Conservation (phyloP, 2,329 filamentous ascomycete genomes). For the Fusarium penzigii region DNA sequence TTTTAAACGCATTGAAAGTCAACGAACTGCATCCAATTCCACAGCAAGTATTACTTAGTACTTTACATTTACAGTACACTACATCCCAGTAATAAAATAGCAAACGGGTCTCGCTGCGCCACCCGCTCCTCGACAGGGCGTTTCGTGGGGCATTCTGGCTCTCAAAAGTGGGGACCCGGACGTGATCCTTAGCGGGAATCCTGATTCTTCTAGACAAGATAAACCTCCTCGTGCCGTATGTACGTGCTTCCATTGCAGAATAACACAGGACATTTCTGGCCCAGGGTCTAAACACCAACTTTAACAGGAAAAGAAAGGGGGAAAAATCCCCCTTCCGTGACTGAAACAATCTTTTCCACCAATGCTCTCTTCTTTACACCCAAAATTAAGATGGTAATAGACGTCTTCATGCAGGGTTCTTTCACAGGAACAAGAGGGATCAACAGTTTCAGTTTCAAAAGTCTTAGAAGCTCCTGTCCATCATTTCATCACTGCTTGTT, state of each 20-base stretch:
- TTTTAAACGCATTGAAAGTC: too few species aligned
- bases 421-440: conserved; percentile 8
- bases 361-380: not conserved
- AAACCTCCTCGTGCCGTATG: too few species aligned
- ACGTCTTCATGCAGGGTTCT: not conserved
- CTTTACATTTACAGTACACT: too few species aligned
- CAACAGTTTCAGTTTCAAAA: conserved; percentile 20
- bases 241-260: too few species aligned
- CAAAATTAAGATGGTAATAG: not conserved
- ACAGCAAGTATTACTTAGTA: too few species aligned
- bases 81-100: not conserved
- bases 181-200: conserved; percentile 1
- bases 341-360: too few species aligned
- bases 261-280: too few species aligned
- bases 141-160: conserved; percentile 15
- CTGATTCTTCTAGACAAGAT: not conserved
- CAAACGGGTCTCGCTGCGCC: conserved; percentile 15
- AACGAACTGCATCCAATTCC: too few species aligned
- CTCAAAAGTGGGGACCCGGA: conserved; percentile 3
- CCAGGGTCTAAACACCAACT: too few species aligned
- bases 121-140: conserved; percentile 23
- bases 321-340: too few species aligned
- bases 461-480: conserved; percentile 20
- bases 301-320: too few species aligned
- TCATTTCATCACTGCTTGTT: conserved; percentile 23